Percentiles rank a stretch among this genome's conserved stretches.
Evolutionary conservation across 2,329 filamentous ascomycete species (phyloP).

Genomic region (Spiromastix sp.): DNA sequence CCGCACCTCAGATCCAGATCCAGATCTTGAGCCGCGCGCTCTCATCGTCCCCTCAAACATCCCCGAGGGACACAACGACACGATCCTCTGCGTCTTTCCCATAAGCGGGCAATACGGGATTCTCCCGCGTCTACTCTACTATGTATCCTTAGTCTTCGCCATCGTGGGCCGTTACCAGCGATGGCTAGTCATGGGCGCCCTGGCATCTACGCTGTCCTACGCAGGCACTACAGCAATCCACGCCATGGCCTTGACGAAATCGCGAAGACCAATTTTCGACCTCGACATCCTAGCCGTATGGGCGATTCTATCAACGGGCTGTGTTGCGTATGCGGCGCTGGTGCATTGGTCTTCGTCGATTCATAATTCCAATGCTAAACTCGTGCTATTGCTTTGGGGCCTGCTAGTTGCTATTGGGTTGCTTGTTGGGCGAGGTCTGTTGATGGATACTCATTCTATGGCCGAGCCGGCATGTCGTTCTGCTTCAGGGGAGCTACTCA

Average conservation of each 20-base stretch:
- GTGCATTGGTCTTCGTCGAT: conserved; percentile 15
- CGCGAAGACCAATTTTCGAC: conserved; percentile 12
- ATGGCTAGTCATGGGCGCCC: conserved; percentile 19
- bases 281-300: conserved; percentile 14
- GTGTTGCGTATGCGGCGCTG: conserved; percentile 6
- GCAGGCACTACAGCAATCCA: conserved; percentile 16
- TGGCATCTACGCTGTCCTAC: conserved; percentile 17
- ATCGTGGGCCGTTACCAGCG: conserved; percentile 14
- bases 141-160: conserved; percentile 16
- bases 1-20: no score
- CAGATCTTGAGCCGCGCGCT: conserved; percentile 2
- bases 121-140: conserved; percentile 17
- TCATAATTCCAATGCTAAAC: conserved; percentile 8
- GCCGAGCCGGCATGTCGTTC: neutral
- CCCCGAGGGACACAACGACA: conserved; percentile 6
- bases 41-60: conserved; percentile 8
- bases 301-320: conserved; percentile 14
- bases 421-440: conserved; percentile 13
- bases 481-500: conserved; percentile 10
- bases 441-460: conserved; percentile 13
- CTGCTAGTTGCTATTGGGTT: conserved; percentile 13
- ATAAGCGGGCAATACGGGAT: conserved; percentile 17
- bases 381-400: conserved; percentile 17
- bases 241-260: conserved; percentile 13
- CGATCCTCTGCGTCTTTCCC: conserved; percentile 11